Evolutionary conservation across 306 rosid species (phyloP).

Genomic region (Begonia loranthoides): DNA sequence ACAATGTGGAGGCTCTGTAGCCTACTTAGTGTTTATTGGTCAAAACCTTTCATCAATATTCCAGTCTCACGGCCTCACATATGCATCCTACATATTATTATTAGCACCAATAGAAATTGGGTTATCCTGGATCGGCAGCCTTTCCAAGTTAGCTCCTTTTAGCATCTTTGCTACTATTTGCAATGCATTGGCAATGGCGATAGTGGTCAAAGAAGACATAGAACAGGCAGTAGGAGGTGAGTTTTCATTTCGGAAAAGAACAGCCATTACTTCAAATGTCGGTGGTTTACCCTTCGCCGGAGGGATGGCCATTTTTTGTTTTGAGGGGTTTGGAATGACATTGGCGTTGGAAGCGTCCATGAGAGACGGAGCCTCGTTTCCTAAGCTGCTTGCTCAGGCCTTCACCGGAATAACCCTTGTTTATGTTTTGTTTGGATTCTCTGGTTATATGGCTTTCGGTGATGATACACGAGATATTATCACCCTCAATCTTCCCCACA

Average conservation of each 20-base stretch:
- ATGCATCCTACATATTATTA: slow-evolving; percentile 34
- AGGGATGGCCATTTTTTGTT: slow-evolving; percentile 76
- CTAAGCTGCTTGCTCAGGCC: slow-evolving; percentile 56
- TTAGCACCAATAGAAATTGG: slow-evolving; percentile 59
- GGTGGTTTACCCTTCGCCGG: slow-evolving; percentile 87
- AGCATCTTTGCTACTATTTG: slow-evolving; percentile 79
- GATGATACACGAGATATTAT: slow-evolving; percentile 74
- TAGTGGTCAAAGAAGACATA: slow-evolving; percentile 68
- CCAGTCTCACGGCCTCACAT: slow-evolving; percentile 15
- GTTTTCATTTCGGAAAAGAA: slow-evolving; percentile 45
- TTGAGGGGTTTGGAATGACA: slow-evolving; percentile 90
- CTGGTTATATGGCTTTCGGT: slow-evolving; percentile 86
- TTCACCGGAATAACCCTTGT: slow-evolving; percentile 54
- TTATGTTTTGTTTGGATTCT: slow-evolving; percentile 59
- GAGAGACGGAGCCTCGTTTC: slow-evolving; percentile 38
- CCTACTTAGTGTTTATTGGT: slow-evolving; percentile 70
- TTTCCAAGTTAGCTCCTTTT: slow-evolving; percentile 66
- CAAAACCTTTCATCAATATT: slow-evolving; percentile 59
- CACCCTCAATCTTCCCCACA: slow-evolving; percentile 70
- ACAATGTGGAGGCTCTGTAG: slow-evolving; percentile 69
- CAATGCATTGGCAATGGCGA: slow-evolving; percentile 63
- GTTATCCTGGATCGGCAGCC: slow-evolving; percentile 63
- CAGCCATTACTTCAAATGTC: slow-evolving; percentile 48
- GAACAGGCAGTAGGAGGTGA: slow-evolving; percentile 23
- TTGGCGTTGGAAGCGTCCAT: slow-evolving; percentile 56